Conservation (phyloP, 2,329 filamentous ascomycete genomes). For the Xylariaceae sp. region DNA sequence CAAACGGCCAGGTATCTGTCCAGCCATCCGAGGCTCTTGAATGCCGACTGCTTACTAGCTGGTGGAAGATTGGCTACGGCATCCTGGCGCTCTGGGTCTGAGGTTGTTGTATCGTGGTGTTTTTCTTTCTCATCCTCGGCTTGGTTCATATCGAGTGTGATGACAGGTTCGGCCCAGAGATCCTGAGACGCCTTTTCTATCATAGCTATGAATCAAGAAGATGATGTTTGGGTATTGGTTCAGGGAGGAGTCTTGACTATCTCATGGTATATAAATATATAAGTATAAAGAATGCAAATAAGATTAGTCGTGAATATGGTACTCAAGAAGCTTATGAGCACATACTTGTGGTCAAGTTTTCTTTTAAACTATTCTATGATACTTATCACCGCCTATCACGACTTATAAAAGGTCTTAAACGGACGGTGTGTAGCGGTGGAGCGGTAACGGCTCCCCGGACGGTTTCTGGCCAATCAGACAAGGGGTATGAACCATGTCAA, state of each 20-base stretch:
- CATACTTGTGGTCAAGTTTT: no score
- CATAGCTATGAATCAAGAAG: conserved; percentile 11
- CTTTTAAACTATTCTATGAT: no score
- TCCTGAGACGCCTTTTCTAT: neutral
- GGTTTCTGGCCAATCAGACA: no score
- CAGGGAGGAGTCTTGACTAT: no score
- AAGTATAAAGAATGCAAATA: no score
- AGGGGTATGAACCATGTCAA: no score
- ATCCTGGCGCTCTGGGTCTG: conserved; percentile 23
- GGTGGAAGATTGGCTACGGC: neutral
- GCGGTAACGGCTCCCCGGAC: neutral
- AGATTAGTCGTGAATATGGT: no score
- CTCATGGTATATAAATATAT: no score
- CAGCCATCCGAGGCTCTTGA: conserved; percentile 62
- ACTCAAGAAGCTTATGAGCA: no score
- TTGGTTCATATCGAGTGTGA: neutral
- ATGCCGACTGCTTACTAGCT: conserved; percentile 46
- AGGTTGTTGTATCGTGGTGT: neutral
- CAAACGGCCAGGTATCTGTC: conserved; percentile 71
- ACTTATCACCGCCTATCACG: no score
- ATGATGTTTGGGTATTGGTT: no score
- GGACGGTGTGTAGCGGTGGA: neutral
- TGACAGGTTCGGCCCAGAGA: neutral
- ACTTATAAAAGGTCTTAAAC: conserved; percentile 9
- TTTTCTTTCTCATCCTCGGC: conserved; percentile 7